Evolutionary conservation across 176 grass and related monocot genomes (phyloP), one percentile per base, ranked within the genome.

Genomic region (Tillandsia leiboldiana): DNA sequence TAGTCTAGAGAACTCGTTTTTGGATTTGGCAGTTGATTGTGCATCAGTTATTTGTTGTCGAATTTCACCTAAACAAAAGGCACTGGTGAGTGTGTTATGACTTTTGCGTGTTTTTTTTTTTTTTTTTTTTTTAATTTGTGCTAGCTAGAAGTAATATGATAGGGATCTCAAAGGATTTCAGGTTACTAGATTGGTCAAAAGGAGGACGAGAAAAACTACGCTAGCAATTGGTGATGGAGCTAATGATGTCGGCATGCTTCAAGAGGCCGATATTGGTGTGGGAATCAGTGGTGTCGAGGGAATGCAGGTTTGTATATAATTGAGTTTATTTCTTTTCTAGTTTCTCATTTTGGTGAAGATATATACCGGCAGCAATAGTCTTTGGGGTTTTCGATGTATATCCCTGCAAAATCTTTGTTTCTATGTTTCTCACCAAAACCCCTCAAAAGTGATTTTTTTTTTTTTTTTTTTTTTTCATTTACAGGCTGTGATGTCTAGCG

Each of bases 181-280:
- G 91, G 85, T 96, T 70, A 96, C 93, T 14, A 82, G 86, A 77
- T 61, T 96, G 28, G 93, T 96, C 26, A 96, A 96, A 77, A 82
- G 8, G 1, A 70, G 86, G 71, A 90, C 88, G 0, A 53, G 65
- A 63, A 96, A 89, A 75, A 81, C 85, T 24, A 92, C 83, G 8
- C 48, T 96, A 66, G 93, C 83, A 10, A 96, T 96, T 53, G 93
- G 93, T 29, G 93, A 96, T 50, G 93, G 93, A 11, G 88, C 93
- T 3, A 96, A 96, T 52, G 93, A 96, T 52, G 93, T 96, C 17
- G 93, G 93, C 26, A 96, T 96, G 93, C 80, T 96, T 79, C 93
- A 96, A 66, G 93, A 96, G 77, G 93, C 93, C 0, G 93, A 96
- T 78, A 96, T 96, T 22, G 92, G 92, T 26, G 81, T 96, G 2